Conservation (phyloP, 805 yeast species). For the Lipomyces yamanashiensis region DNA sequence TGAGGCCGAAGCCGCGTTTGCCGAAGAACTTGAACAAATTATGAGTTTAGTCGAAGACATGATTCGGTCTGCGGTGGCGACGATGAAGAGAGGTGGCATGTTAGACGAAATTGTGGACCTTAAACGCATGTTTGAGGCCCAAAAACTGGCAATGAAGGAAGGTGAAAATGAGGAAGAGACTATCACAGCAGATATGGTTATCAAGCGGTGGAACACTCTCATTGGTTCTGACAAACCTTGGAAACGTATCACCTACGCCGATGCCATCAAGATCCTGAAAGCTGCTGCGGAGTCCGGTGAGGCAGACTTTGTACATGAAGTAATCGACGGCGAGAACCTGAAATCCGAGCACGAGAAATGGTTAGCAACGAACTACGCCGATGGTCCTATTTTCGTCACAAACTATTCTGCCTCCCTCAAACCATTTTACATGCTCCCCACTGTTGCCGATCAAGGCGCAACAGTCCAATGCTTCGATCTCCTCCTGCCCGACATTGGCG, state of each 20-base stretch:
- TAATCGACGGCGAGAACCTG: constrained; percentile 73
- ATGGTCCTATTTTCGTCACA: constrained; percentile 83
- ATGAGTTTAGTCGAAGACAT: constrained; percentile 70
- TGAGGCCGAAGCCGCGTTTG: constrained; percentile 84
- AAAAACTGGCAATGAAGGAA: constrained; percentile 2
- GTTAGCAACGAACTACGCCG: constrained; percentile 70
- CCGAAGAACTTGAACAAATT: constrained; percentile 59
- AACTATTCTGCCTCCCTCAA: constrained; percentile 80
- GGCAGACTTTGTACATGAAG: constrained; percentile 50
- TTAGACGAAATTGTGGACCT: constrained; percentile 14
- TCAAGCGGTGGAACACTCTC: constrained; percentile 65
- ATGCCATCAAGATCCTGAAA: constrained; percentile 66
- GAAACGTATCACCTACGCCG: constrained; percentile 73
- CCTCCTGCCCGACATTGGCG: constrained; percentile 89
- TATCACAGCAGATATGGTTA: constrained; percentile 41
- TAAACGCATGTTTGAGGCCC: constrained; percentile 16
- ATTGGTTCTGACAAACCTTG: constrained; percentile 52
- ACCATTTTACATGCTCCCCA: constrained; percentile 88
- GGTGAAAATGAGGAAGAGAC: constrained; percentile 24
- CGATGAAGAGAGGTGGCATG: constrained; percentile 14
- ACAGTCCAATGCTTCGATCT: constrained; percentile 93
- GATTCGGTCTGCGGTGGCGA: constrained; percentile 57
- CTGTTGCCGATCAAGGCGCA: constrained; percentile 44
- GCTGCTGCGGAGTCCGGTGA: constrained; percentile 43
- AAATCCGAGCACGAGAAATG: constrained; percentile 90